Evolutionary conservation across 2,329 filamentous ascomycete species (phyloP).

Genomic region (Talaromyces sp.): DNA sequence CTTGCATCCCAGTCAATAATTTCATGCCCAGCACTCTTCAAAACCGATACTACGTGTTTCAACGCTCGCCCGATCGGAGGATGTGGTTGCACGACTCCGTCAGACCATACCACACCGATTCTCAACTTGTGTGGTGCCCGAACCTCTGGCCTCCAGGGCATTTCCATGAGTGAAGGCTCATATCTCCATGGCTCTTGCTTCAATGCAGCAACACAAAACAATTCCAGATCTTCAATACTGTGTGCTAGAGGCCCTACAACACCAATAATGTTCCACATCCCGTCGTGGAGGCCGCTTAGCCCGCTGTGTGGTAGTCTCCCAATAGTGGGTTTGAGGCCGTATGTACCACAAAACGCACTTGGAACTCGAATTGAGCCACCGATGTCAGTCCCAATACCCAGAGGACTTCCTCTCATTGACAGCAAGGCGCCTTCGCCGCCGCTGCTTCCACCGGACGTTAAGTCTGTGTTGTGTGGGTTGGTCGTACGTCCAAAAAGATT

Average conservation of each 20-base stretch:
- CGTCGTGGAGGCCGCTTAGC: slow-evolving; percentile 6
- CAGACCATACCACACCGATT: slow-evolving; percentile 59
- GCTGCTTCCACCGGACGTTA: slow-evolving; percentile 37
- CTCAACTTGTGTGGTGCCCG: slow-evolving; percentile 41
- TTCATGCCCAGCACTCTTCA: slow-evolving; percentile 11
- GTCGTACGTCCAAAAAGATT: slow-evolving; percentile 42
- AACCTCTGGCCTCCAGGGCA: slow-evolving; percentile 47
- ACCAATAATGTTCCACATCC: slow-evolving; percentile 25
- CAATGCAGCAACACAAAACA: slow-evolving; percentile 35
- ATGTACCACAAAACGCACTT: slow-evolving; percentile 26
- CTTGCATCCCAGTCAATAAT: slow-evolving; percentile 13
- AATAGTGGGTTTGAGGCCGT: slow-evolving; percentile 25
- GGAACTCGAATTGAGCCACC: slow-evolving; percentile 34
- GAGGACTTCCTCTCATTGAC: slow-evolving; percentile 54
- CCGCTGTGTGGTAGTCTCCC: slow-evolving; percentile 22
- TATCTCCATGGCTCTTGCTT: slow-evolving; percentile 49
- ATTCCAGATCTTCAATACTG: slow-evolving; percentile 26
- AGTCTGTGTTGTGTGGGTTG: slow-evolving; percentile 37
- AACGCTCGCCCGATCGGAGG: slow-evolving; percentile 60
- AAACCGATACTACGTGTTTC: slow-evolving; percentile 36
- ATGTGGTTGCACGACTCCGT: slow-evolving; percentile 59
- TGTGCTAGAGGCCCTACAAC: slow-evolving; percentile 30
- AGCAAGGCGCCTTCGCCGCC: slow-evolving; percentile 60
- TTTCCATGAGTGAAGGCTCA: slow-evolving; percentile 52
- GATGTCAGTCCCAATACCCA: slow-evolving; percentile 64